A percentile compares a stretch with the other conserved stretches of the same genome.
phyloP scores from a whole-genome alignment of 305 asterid species.

The Stenogyne calaminthoides region DNA sequence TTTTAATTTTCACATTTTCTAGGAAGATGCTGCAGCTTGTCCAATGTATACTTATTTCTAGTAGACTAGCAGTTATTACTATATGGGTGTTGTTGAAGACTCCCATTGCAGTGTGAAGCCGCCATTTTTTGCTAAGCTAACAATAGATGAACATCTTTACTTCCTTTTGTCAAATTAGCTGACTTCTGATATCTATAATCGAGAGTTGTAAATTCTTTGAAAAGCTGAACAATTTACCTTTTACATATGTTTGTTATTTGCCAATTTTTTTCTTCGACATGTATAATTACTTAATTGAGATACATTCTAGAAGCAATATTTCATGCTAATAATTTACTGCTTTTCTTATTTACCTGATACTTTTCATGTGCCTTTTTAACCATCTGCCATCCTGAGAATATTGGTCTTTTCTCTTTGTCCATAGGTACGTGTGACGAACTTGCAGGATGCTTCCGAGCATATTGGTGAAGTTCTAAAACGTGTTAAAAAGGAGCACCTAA shows the following conservation, averaged over 20 bases:
- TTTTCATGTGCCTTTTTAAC: not conserved
- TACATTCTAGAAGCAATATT: not conserved
- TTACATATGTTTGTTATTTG: not conserved
- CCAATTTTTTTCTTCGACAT: not conserved
- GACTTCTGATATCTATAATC: not conserved
- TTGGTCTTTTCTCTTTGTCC: slow-evolving; percentile 7
- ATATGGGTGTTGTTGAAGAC: too few species aligned
- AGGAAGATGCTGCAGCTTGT: too few species aligned
- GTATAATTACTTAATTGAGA: not conserved
- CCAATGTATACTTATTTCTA: not conserved
- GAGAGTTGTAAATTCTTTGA: not conserved
- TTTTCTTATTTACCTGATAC: not conserved
- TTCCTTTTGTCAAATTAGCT: not conserved
- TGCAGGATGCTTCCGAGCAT: slow-evolving; percentile 93
- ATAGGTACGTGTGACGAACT: slow-evolving; percentile 91
- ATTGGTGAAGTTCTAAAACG: slow-evolving; percentile 91
- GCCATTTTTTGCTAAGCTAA: not conserved
- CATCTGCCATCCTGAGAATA: not conserved
- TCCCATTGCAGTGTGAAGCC: not conserved
- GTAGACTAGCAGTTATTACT: not conserved
- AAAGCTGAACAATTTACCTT: not conserved
- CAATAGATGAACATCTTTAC: not conserved
- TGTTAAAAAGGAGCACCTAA: slow-evolving; percentile 82
- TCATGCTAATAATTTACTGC: not conserved
- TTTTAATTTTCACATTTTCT: not conserved